Base-by-base conservation (phyloP, 345 rosid genomes). In the Kernera saxatilis region DNA sequence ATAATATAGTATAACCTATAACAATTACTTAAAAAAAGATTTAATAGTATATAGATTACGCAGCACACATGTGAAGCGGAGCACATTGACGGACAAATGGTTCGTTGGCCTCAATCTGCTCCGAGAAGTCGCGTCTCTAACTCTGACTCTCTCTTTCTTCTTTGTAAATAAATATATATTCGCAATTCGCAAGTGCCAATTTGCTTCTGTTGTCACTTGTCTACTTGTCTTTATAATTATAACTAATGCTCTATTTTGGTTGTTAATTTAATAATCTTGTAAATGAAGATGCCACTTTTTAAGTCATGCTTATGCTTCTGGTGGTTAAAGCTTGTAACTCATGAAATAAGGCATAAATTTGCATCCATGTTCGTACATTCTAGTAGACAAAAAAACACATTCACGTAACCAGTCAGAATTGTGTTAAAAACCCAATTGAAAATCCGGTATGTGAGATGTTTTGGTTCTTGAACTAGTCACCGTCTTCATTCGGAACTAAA, bases 81-180 rank as follows among this genome's bases (percentile, higher is more conserved):
- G 58, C 72, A 51, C 75, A 44, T 54, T 66, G 79, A 60, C 19
- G 57, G 23, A 51, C 51, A 61, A 35, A 35, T 66, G 55, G 63
- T 62, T 68, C 43, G 74, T 64, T 70, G 75, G 67, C 75, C 52
- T 68, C 74, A 44, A 64, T 79, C 89, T 64, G 81, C 83, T 74
- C 48, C 92, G 85, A 83, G 82, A 75, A 82, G 89, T 86, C 87
- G 85, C 92, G 53, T 80, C 73, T 64, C 67, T 62, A n/a, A n/a
- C 22, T 45, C n/a, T 32, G 29, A 23, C 2, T 5, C 8, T 43
- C 32, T 56, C 29, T 61, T 70, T 56, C 1, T 32, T 57, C 5
- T 49, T 8, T 39, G 10, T 51, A n/a, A 62, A 50, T 8, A 21
- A 40, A 54, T 43, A 18, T 30, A 33, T 9, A 21, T n/a, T 25